Percentiles rank a stretch among this genome's conserved stretches.
Conservation (phyloP, 768 basidiomycete genomes). For the Grammothele lineata region DNA sequence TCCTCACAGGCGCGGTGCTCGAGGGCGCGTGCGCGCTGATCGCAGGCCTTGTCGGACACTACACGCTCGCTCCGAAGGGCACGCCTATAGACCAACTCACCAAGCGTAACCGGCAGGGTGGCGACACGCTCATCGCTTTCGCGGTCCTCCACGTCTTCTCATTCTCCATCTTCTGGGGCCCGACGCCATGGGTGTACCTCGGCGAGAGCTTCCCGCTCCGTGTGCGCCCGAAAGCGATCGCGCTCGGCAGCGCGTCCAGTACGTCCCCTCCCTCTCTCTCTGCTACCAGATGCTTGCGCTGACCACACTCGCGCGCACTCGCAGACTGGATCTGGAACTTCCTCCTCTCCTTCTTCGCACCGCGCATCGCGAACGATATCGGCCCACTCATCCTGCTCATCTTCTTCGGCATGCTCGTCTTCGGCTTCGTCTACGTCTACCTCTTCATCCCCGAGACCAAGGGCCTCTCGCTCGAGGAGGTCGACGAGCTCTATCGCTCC, state of each 20-base stretch:
- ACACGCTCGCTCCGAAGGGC: constrained; percentile 49
- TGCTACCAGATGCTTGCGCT: not conserved
- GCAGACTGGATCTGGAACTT: constrained; percentile 73
- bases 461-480: constrained; percentile 72
- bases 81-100: constrained; percentile 48
- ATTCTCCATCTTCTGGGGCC: constrained; percentile 75
- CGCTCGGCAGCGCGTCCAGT: constrained; percentile 63
- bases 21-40: constrained; percentile 62
- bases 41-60: constrained; percentile 71
- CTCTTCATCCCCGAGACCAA: constrained; percentile 79
- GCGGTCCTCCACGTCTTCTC: constrained; percentile 74
- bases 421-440: constrained; percentile 71
- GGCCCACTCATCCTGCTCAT: constrained; percentile 73
- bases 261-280: constrained; percentile 16
- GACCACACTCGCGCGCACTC: not conserved
- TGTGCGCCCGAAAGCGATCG: constrained; percentile 73
- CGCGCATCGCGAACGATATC: constrained; percentile 58
- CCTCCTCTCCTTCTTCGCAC: constrained; percentile 68
- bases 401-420: constrained; percentile 70
- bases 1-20: constrained; percentile 58
- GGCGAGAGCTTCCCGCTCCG: constrained; percentile 81
- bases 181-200: constrained; percentile 66
- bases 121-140: constrained; percentile 67
- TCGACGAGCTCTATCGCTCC: constrained; percentile 73
- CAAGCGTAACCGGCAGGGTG: constrained; percentile 52